Conservation (phyloP, 805 yeast species). For the Yamadazyma kitorensis region DNA sequence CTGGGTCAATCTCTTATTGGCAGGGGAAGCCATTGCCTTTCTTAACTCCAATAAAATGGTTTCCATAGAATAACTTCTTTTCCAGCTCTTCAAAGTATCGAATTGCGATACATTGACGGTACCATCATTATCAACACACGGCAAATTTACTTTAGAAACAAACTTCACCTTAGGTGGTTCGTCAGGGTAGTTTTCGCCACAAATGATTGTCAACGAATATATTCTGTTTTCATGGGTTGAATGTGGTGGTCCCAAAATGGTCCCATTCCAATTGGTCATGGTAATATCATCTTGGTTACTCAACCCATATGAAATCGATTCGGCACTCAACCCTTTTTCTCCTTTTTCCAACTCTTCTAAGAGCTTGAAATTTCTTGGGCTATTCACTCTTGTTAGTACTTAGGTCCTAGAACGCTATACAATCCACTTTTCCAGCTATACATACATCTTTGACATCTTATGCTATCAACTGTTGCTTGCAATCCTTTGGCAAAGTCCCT, state of each 20-base stretch:
- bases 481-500: too few relatives aligned
- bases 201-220: slow-evolving; percentile 74
- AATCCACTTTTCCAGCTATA: slow-evolving; percentile 12
- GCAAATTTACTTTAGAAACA: slow-evolving; percentile 81
- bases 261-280: slow-evolving; percentile 97
- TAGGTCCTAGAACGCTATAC: neutral
- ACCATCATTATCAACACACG: slow-evolving; percentile 80
- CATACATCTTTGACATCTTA: slow-evolving; percentile 48
- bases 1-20: slow-evolving; percentile 82
- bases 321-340: slow-evolving; percentile 96
- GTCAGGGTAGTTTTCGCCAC: slow-evolving; percentile 86
- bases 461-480: neutral
- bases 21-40: slow-evolving; percentile 75
- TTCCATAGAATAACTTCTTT: slow-evolving; percentile 88
- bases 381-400: slow-evolving; percentile 14
- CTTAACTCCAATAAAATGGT: slow-evolving; percentile 85
- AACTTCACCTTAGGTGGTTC: slow-evolving; percentile 82
- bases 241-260: slow-evolving; percentile 96
- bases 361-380: slow-evolving; percentile 92
- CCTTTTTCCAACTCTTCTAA: slow-evolving; percentile 97
- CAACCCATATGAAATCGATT: slow-evolving; percentile 93
- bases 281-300: slow-evolving; percentile 86
- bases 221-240: slow-evolving; percentile 87
- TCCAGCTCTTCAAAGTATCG: slow-evolving; percentile 79
- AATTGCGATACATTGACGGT: slow-evolving; percentile 44